phyloP scores from a whole-genome alignment of 805 yeast genomes.

The Starmerella potacharoeniae region DNA sequence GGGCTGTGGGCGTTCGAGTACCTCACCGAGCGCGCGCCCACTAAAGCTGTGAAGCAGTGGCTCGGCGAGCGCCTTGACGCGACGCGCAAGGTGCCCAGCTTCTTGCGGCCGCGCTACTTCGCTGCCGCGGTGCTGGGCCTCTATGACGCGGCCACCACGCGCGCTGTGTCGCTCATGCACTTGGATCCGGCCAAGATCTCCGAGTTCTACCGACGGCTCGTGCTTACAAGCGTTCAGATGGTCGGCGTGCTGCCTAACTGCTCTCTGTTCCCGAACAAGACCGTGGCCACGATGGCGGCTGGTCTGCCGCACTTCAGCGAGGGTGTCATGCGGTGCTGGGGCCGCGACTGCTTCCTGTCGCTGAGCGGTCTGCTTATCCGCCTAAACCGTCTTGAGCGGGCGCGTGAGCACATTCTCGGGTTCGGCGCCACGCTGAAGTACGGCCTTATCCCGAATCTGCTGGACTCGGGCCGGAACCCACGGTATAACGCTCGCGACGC shows the following conservation, averaged over 20 bases:
- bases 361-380: slow-evolving; percentile 70
- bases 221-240: slow-evolving; percentile 80
- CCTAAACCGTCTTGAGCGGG: slow-evolving; percentile 68
- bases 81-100: slow-evolving; percentile 48
- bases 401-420: slow-evolving; percentile 66
- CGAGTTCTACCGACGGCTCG: slow-evolving; percentile 64
- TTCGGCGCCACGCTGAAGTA: slow-evolving; percentile 89
- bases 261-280: slow-evolving; percentile 52
- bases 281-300: slow-evolving; percentile 75
- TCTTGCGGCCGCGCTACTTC: slow-evolving; percentile 77
- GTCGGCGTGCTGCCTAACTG: slow-evolving; percentile 62
- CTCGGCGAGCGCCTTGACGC: slow-evolving; percentile 45
- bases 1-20: slow-evolving; percentile 89
- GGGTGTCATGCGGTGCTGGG: slow-evolving; percentile 96
- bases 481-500: slow-evolving; percentile 95
- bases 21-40: slow-evolving; percentile 49
- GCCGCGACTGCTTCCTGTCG: slow-evolving; percentile 87
- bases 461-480: slow-evolving; percentile 90
- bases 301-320: slow-evolving; percentile 90
- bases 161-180: slow-evolving; percentile 47
- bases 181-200: slow-evolving; percentile 42
- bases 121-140: slow-evolving; percentile 71
- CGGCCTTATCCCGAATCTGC: slow-evolving; percentile 84
- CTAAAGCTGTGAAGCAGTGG: slow-evolving; percentile 52
- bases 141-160: slow-evolving; percentile 66